Conservation (phyloP, 2,329 filamentous ascomycete genomes). For the Leptodontidium sp. region DNA sequence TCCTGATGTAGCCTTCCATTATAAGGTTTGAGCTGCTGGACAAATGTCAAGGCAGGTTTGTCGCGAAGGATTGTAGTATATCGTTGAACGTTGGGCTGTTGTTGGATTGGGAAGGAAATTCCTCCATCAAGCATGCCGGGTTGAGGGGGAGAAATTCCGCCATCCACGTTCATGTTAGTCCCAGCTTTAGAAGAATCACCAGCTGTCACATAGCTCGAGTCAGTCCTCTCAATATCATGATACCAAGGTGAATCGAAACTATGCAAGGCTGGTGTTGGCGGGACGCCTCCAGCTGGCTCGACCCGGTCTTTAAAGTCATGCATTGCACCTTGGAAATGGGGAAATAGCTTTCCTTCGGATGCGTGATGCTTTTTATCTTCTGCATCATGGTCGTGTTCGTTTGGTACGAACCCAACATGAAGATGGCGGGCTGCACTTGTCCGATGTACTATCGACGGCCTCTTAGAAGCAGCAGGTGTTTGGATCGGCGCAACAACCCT, state of each 20-base stretch:
- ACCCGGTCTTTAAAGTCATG: constrained; percentile 24
- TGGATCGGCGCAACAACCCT: neutral
- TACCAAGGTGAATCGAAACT: constrained; percentile 51
- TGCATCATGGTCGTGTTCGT: constrained; percentile 34
- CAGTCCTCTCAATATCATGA: constrained; percentile 35
- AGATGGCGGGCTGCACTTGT: constrained; percentile 40
- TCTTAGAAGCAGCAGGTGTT: constrained; percentile 1
- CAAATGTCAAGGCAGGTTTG: constrained; percentile 73
- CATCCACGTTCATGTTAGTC: constrained; percentile 28
- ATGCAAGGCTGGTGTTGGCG: constrained; percentile 47
- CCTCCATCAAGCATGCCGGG: neutral
- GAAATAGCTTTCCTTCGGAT: neutral
- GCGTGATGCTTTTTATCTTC: neutral
- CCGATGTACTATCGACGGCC: constrained; percentile 24
- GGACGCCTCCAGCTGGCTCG: constrained; percentile 36
- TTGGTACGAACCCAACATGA: constrained; percentile 65
- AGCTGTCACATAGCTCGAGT: constrained; percentile 30
- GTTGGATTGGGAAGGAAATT: constrained; percentile 4
- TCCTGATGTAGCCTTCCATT: constrained; percentile 82
- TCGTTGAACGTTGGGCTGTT: constrained; percentile 12
- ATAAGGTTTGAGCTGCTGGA: constrained; percentile 77
- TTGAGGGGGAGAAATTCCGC: constrained; percentile 9
- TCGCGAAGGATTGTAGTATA: constrained; percentile 78
- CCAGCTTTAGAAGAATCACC: constrained; percentile 8
- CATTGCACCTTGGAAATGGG: neutral